A percentile compares a stretch with the other conserved stretches of the same genome.
Conservation (phyloP, 1,139 yeast species). For the Suhomyces choctaworum region DNA sequence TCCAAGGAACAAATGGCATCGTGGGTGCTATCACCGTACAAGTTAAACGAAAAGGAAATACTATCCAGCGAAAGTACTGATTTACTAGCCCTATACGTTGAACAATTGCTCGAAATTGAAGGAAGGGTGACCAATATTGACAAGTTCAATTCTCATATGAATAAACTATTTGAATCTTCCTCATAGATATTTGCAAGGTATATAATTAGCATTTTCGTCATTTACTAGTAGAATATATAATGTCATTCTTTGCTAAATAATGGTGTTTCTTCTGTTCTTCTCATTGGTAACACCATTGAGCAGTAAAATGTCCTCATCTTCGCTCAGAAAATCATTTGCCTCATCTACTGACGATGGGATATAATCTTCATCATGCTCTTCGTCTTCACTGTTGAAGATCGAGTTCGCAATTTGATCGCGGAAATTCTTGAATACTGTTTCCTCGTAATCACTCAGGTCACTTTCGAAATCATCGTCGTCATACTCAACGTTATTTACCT, state of each 20-base stretch:
- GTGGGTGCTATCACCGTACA: slow-evolving; percentile 42
- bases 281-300: background rate
- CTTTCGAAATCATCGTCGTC: slow-evolving; percentile 20
- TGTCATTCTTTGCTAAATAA: slow-evolving; percentile 4
- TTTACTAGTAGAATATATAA: no score
- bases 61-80: slow-evolving; percentile 1
- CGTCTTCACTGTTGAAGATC: slow-evolving; percentile 15
- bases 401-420: background rate
- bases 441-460: slow-evolving; percentile 23
- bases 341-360: slow-evolving; percentile 12
- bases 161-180: slow-evolving; percentile 8
- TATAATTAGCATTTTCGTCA: no score
- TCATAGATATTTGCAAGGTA: background rate
- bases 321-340: slow-evolving; percentile 6
- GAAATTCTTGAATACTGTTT: slow-evolving; percentile 7
- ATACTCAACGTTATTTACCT: slow-evolving; percentile 16
- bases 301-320: slow-evolving; percentile 3
- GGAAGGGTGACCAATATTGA: slow-evolving; percentile 13
- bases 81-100: slow-evolving; percentile 9
- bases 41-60: slow-evolving; percentile 13
- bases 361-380: slow-evolving; percentile 15
- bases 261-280: slow-evolving; percentile 10
- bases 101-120: slow-evolving; percentile 13
- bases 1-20: slow-evolving; percentile 36
- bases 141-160: slow-evolving; percentile 17